A percentile compares a stretch with the other conserved stretches of the same genome.
phyloP scores from a whole-genome alignment of 345 rosid genomes.

The Abelmoschus esculentus region DNA sequence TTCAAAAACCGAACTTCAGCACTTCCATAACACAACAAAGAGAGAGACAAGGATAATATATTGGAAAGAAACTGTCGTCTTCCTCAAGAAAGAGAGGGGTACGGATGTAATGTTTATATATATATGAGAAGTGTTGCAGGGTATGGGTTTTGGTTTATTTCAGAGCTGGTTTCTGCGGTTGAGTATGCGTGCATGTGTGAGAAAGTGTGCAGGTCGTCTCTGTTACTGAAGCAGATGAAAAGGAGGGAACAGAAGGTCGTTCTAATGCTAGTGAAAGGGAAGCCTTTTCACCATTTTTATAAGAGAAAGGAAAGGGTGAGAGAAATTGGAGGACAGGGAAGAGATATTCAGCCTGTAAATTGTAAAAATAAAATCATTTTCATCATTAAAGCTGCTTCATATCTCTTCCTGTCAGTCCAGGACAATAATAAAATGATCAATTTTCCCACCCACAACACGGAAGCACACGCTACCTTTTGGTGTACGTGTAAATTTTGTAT shows the following conservation, averaged over 20 bases:
- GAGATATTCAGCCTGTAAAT: constrained; percentile 3
- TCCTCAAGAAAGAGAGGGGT: constrained; percentile 5
- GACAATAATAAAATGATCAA: constrained; percentile 60
- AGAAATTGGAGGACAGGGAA: not conserved
- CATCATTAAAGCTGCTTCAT: constrained; percentile 72
- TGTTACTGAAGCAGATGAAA: constrained; percentile 55
- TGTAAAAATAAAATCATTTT: not conserved
- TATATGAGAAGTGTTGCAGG: not conserved
- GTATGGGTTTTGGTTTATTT: not conserved
- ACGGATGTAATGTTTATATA: not conserved
- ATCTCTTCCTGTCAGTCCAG: constrained; percentile 74
- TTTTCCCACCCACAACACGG: constrained; percentile 31
- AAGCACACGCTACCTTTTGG: constrained; percentile 41
- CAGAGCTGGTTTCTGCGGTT: constrained; percentile 9
- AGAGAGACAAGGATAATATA: not conserved
- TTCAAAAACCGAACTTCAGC: not conserved
- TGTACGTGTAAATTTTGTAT: not conserved
- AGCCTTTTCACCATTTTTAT: not conserved
- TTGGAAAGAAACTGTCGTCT: constrained; percentile 30
- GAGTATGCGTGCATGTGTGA: constrained; percentile 93
- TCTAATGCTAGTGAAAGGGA: not conserved
- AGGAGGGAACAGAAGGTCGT: constrained; percentile 37
- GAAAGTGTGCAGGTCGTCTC: constrained; percentile 67
- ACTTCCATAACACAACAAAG: not conserved
- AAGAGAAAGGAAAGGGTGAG: not conserved